Base-by-base conservation (phyloP, 1,284 basidiomycete genomes). In the Melampsora occidentalis region DNA sequence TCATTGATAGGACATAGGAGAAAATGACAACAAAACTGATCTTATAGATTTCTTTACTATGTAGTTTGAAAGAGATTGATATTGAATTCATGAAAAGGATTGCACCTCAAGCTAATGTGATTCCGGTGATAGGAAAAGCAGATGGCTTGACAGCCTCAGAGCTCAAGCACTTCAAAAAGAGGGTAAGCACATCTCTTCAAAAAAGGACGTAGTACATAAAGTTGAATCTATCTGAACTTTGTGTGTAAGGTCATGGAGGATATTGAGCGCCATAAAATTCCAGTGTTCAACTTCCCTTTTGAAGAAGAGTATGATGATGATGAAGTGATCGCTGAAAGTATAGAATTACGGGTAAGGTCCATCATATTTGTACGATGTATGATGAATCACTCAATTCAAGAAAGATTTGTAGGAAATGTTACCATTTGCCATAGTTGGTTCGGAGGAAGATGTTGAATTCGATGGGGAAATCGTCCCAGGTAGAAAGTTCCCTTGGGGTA, bases 1-100 rank as follows among this genome's bases (percentile, higher is more conserved):
- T 18, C n/a, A n/a, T 20, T 25, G 39, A 39, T 16, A 31, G 61
- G 35, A 57, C 10, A 61, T 18, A 22, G 25, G 49, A 18, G 2
- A 46, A 35, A 20, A 48, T 57, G 16, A 4, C 7, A 16, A n/a
- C n/a, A 16, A 2, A 12, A 20, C 6, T 18, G 0, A 25, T n/a
- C 53, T 14, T 46, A 12, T 1, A 16, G 14, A 1, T 16, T 39
- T 46, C 42, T 46, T 28, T n/a, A n/a, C 42, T 16, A 18, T 12
- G 22, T 49, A 76, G 73, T 35, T 86, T 99, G 81, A 89, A 96
- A 77, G 97, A 99, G 85, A 96, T 99, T 89, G 97, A 99, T 84
- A 99, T 99, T 81, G 97, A 97, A 83, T 86, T 98, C 77, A 98
- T 98, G 95, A 91, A 93, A 79, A 91, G 93, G 79, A 88, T 98